Percentiles rank a stretch among this genome's conserved stretches.
phyloP scores from a whole-genome alignment of 2,329 filamentous ascomycete genomes.

The Trichoderma sp. region DNA sequence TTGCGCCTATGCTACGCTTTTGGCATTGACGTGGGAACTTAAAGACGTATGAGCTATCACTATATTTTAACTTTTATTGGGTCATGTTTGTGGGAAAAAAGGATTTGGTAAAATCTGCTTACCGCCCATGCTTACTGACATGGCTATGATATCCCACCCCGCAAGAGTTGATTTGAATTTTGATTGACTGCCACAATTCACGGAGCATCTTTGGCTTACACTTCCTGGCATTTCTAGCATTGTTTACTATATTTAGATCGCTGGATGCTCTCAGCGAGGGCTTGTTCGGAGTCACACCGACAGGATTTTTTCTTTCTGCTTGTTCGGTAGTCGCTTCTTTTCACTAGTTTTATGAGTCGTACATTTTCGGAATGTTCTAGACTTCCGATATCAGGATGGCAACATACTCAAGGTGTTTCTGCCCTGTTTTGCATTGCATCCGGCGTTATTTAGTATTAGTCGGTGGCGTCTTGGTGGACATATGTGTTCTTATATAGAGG shows the following conservation, averaged over 20 bases:
- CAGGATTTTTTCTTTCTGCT: neutral
- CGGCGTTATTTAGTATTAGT: neutral
- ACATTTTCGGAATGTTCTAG: neutral
- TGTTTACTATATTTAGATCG: neutral
- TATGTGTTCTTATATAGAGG: neutral
- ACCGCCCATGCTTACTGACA: neutral
- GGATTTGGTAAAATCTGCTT: neutral
- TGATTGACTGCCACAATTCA: neutral
- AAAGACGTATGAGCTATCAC: constrained; percentile 32
- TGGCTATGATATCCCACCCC: neutral
- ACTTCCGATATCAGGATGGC: neutral
- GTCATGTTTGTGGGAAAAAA: neutral
- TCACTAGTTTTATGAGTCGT: neutral
- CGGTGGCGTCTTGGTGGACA: neutral
- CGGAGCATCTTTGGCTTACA: neutral
- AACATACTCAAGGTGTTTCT: neutral
- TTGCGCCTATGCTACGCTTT: constrained; percentile 59
- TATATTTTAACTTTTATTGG: neutral
- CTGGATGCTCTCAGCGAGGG: neutral
- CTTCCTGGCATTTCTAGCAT: neutral
- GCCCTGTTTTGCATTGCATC: neutral
- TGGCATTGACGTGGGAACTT: constrained; percentile 59
- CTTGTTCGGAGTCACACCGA: neutral
- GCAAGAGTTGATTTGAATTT: neutral
- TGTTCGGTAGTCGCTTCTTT: neutral